Percentiles rank a stretch among this genome's conserved stretches.
phyloP scores from a whole-genome alignment of 75 land plant genomes.

The Ceratopteris richardii region DNA sequence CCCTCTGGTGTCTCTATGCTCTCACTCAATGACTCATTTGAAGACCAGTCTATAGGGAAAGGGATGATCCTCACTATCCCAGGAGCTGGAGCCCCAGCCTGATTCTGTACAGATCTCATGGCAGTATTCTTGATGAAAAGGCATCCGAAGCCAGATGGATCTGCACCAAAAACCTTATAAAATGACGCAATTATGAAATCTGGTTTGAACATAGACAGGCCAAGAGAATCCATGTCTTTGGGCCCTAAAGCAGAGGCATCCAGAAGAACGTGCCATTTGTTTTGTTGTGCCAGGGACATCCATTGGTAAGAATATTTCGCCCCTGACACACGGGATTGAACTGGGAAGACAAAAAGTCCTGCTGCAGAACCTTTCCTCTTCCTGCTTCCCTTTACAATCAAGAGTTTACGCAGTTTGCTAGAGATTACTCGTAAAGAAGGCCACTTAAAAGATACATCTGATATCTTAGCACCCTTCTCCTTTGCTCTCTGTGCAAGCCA shows the following conservation, averaged over 20 bases:
- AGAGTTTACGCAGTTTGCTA: slow-evolving; percentile 16
- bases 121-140: slow-evolving; percentile 30
- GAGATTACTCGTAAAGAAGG: slow-evolving; percentile 20
- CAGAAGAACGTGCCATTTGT: slow-evolving; percentile 26
- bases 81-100: slow-evolving; percentile 12
- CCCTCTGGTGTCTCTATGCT: not conserved
- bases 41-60: not conserved
- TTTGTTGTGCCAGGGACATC: slow-evolving; percentile 32
- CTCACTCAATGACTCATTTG: not conserved
- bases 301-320: slow-evolving; percentile 34
- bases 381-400: slow-evolving; percentile 17
- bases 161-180: slow-evolving; percentile 34
- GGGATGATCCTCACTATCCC: slow-evolving; percentile 28
- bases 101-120: slow-evolving; percentile 12
- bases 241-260: slow-evolving; percentile 32
- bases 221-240: slow-evolving; percentile 36
- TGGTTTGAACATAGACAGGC: slow-evolving; percentile 27
- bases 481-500: slow-evolving; percentile 26
- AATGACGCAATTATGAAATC: slow-evolving; percentile 38
- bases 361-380: slow-evolving; percentile 15
- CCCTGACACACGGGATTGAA: slow-evolving; percentile 27
- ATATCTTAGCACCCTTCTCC: slow-evolving; percentile 32
- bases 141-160: slow-evolving; percentile 37
- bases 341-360: slow-evolving; percentile 35
- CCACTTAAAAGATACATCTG: slow-evolving; percentile 24